These are phyloP conservation scores for Gossypioides kirkii DNA, from an alignment of 345 rosid species.

Conservation along the genomic window DNA sequence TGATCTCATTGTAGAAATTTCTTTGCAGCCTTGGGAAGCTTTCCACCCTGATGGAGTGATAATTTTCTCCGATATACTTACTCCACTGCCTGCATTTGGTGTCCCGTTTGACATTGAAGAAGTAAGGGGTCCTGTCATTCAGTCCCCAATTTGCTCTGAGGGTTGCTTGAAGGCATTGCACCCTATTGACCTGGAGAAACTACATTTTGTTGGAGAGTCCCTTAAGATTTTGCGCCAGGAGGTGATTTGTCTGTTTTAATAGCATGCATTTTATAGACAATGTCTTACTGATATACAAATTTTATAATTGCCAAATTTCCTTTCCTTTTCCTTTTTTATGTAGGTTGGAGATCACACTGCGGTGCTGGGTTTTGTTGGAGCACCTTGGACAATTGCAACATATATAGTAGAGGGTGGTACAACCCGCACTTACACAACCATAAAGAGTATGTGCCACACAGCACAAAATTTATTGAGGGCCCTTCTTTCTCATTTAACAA, in stretches of 20 bases:
- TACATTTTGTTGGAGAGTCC: constrained; percentile 61
- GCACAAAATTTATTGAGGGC: constrained; percentile 66
- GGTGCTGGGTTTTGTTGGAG: constrained; percentile 84
- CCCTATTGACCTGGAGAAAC: constrained; percentile 69
- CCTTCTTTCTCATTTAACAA: constrained; percentile 73
- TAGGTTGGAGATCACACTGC: constrained; percentile 79
- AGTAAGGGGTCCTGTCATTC: constrained; percentile 76
- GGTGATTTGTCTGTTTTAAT: constrained; percentile 36
- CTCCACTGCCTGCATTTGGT: constrained; percentile 88
- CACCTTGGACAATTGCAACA: constrained; percentile 95
- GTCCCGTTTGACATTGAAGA: constrained; percentile 97
- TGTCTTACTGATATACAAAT: constrained; percentile 9
- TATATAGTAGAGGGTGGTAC: constrained; percentile 90
- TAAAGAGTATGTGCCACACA: constrained; percentile 87
- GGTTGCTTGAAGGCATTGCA: constrained; percentile 65
- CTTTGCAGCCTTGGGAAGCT: constrained; percentile 95
- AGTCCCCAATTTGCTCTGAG: constrained; percentile 65
- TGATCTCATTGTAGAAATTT: constrained; percentile 87
- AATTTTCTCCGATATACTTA: constrained; percentile 91
- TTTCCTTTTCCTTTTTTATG: constrained; percentile 9
- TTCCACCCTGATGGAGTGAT: constrained; percentile 89
- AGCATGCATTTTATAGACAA: constrained; percentile 8
- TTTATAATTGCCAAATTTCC: not conserved
- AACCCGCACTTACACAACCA: constrained; percentile 70
- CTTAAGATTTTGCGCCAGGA: constrained; percentile 67